phyloP scores from a whole-genome alignment of 2,329 filamentous ascomycete species.

The Alternaria atra region DNA sequence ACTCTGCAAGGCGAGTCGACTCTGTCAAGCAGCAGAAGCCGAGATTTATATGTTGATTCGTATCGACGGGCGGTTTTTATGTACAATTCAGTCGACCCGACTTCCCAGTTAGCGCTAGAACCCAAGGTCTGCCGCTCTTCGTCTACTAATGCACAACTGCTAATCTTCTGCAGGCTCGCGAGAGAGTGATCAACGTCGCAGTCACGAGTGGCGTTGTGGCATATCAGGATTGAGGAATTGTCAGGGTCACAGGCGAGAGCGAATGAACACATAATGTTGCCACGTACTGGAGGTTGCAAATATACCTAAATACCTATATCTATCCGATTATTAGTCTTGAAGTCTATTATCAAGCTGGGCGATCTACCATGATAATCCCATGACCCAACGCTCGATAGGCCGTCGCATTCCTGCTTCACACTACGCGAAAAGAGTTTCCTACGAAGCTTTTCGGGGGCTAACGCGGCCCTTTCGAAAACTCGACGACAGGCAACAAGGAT shows the following conservation, averaged over 20 bases:
- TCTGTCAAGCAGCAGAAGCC: neutral
- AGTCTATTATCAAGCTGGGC: neutral
- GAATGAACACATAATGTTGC: neutral
- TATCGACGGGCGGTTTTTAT: neutral
- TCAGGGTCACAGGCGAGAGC: neutral
- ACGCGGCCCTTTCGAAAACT: neutral
- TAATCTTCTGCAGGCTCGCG: neutral
- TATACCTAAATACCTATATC: neutral
- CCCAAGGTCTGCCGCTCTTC: neutral
- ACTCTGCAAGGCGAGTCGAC: neutral
- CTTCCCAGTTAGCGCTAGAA: neutral
- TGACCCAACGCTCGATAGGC: neutral
- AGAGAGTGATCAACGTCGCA: neutral
- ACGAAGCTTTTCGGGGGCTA: neutral
- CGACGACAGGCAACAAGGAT: too few relatives aligned
- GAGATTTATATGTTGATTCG: neutral
- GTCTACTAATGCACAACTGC: neutral
- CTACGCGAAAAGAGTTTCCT: neutral
- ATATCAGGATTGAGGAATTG: neutral
- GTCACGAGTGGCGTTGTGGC: neutral
- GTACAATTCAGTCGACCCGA: neutral
- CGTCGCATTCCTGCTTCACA: neutral
- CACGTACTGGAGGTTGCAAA: neutral
- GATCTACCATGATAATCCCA: neutral
- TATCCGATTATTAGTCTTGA: neutral